Base-by-base conservation (phyloP, 768 basidiomycete species). In the Xanthoconium stramineum region DNA sequence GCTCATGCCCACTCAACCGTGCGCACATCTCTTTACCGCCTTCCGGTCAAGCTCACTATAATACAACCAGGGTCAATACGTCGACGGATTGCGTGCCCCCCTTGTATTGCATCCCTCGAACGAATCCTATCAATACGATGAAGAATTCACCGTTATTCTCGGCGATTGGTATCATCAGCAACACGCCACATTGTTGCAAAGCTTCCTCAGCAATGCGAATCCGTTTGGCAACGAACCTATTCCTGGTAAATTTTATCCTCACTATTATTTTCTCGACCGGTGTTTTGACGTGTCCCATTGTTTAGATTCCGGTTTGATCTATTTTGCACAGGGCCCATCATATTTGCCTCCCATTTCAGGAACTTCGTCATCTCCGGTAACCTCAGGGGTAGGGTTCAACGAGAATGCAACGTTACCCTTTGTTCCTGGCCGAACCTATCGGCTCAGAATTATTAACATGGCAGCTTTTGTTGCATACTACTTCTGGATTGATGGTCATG, bases 91-190 rank as follows among this genome's bases (percentile, higher is more conserved):
- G 2, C 87, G 94, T n/a, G 79, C 93, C 0, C 92, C 95, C 1
- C 69, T 97, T 44, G 66, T 95, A 47, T 81, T 98, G 49, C 89
- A 89, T 64, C 85, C 86, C 6, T 72, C 77, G 2, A 76, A 75
- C 51, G 88, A 89, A 71, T 78, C 75, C 19, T 81, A 92, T 69
- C 71, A 59, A 10, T 98, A 97, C 70, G 94, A 98, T 69, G 91
- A 88, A 29, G 96, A 98, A 62, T 94, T 83, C 74, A 95, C 90
- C 19, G 76, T 98, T 60, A 67, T 94, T 56, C 75, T 98, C 2
- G 82, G 85, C 6, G 95, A 98, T 69, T 98, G 96, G 95, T 98
- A 98, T 67, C 93, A 97, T 67, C 69, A 85, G 6, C 78, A 91
- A 68, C 89, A 93, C 57, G 46, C 72, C 1, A 76, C 71, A 10